Evolutionary conservation across 1,139 yeast species (phyloP).

Genomic region (Trichomonascaceae sp.): DNA sequence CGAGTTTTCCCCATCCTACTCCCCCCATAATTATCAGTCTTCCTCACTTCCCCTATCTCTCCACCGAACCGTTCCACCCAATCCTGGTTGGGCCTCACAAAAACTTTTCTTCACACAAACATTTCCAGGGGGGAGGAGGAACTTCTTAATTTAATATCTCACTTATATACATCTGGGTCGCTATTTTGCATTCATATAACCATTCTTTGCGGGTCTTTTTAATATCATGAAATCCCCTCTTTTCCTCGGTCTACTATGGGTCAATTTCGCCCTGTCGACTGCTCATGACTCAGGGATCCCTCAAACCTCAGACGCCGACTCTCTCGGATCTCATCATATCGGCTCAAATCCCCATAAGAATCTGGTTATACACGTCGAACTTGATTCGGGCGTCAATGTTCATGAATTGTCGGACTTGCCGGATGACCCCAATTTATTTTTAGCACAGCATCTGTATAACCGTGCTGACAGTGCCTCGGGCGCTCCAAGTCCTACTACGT

Average conservation of each 20-base stretch:
- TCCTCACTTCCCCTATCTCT: neutral
- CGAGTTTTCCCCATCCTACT: neutral
- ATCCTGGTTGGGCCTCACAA: neutral
- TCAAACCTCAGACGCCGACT: neutral
- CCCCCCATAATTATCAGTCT: neutral
- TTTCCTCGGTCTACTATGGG: neutral
- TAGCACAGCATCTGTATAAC: slow-evolving; percentile 4
- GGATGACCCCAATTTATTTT: slow-evolving; percentile 2
- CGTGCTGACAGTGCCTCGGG: slow-evolving; percentile 6
- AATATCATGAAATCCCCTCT: neutral
- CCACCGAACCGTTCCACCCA: neutral
- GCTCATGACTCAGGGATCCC: neutral
- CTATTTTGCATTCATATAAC: neutral
- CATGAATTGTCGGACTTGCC: neutral
- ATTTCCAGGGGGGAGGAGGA: neutral
- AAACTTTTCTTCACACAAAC: neutral
- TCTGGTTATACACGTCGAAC: neutral
- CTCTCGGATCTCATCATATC: neutral
- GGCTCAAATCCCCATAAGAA: neutral
- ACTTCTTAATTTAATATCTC: neutral
- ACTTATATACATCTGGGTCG: neutral
- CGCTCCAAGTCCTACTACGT: slow-evolving; percentile 7
- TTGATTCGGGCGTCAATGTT: neutral
- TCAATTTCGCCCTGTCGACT: neutral
- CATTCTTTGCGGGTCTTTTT: neutral